A percentile compares a stretch with the other conserved stretches of the same genome.
Evolutionary conservation across 352 stramenopile genomes (phyloP).

Genomic region (Saprolegnia diclina): DNA sequence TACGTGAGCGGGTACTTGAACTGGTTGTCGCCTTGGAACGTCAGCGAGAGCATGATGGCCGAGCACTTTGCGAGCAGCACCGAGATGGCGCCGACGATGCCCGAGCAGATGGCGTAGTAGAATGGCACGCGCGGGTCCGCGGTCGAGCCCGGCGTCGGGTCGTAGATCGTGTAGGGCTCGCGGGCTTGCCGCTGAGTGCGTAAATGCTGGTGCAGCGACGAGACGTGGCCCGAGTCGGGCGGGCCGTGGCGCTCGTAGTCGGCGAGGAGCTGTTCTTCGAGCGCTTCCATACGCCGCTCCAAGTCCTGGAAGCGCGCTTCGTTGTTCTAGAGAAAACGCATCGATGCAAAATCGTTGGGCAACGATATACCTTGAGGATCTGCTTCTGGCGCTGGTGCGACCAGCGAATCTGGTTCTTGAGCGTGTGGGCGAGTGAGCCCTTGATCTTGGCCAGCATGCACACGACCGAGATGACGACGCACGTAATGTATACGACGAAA

Average conservation of each 20-base stretch:
- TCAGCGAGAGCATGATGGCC: conserved; percentile 79
- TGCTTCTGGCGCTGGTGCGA: conserved; percentile 77
- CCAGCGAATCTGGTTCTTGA: conserved; percentile 82
- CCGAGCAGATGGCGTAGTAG: conserved; percentile 84
- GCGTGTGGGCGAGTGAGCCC: conserved; percentile 69
- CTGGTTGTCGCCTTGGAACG: conserved; percentile 78
- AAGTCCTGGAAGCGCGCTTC: conserved; percentile 60
- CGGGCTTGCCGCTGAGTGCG: neutral
- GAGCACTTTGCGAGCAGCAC: conserved; percentile 82
- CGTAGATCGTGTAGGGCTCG: conserved; percentile 32
- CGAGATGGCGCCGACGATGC: conserved; percentile 77
- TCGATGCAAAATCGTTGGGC: neutral
- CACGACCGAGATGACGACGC: conserved; percentile 61
- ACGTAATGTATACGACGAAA: conserved; percentile 75
- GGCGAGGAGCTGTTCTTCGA: conserved; percentile 53
- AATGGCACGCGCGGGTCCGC: conserved; percentile 55
- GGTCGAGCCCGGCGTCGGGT: conserved; percentile 34
- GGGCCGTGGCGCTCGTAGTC: neutral
- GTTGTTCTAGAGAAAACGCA: conserved; percentile 37
- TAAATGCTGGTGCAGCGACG: conserved; percentile 1
- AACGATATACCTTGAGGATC: conserved; percentile 48
- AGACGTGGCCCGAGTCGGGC: neutral
- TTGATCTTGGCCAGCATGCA: conserved; percentile 87
- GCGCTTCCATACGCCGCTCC: conserved; percentile 53
- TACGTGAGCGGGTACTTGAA: conserved; percentile 82